Percentiles rank a stretch among this genome's conserved stretches.
Conservation (phyloP, 306 rosid species). For the Quillaja saponaria region DNA sequence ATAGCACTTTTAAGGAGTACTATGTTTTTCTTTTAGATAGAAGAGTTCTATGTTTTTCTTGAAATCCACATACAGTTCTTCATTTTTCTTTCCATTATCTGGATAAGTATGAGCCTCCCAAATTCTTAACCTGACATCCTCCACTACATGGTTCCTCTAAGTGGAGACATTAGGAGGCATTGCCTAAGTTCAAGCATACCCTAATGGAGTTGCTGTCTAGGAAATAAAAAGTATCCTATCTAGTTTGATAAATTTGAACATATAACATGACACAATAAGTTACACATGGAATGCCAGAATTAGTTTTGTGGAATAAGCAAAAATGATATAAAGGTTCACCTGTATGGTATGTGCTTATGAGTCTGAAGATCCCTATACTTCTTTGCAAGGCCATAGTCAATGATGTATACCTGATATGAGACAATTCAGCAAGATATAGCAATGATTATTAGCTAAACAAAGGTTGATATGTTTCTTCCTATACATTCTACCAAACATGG, state of each 20-base stretch:
- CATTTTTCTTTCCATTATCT: too few relatives aligned
- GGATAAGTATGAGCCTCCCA: too few relatives aligned
- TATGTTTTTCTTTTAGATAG: too few relatives aligned
- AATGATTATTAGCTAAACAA: conserved; percentile 6
- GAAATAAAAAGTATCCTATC: background rate
- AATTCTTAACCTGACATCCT: too few relatives aligned
- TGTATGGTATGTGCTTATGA: conserved; percentile 96
- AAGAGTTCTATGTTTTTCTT: too few relatives aligned
- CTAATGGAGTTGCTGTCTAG: background rate
- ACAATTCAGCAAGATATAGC: conserved; percentile 11
- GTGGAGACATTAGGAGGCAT: background rate
- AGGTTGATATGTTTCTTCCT: background rate
- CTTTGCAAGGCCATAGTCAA: conserved; percentile 97
- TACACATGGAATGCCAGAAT: background rate
- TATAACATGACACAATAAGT: background rate
- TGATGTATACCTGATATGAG: conserved; percentile 72
- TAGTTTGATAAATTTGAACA: background rate
- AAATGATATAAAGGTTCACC: conserved; percentile 53
- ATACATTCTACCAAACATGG: background rate
- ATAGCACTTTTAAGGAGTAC: too few relatives aligned
- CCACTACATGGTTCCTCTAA: background rate
- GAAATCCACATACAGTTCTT: too few relatives aligned
- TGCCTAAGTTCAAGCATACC: background rate
- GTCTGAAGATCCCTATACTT: conserved; percentile 96
- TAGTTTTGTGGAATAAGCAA: conserved; percentile 21